Conservation (phyloP, 352 stramenopile species). For the Halophytophthora polymorphica region DNA sequence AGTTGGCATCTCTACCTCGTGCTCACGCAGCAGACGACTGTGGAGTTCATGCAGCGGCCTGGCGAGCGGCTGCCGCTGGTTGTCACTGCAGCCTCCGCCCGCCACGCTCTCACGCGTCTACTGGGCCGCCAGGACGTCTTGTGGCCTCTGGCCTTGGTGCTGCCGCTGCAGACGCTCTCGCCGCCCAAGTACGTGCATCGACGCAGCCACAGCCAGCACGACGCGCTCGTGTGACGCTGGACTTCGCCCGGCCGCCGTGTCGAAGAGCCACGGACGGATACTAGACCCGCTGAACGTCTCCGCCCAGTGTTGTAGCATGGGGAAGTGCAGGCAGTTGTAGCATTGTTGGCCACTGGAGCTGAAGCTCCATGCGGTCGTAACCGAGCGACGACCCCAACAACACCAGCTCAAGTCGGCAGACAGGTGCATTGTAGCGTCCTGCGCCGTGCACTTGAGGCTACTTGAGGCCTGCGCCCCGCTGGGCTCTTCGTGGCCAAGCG, state of each 20-base stretch:
- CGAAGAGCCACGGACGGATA: too few relatives aligned
- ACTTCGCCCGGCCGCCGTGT: neutral
- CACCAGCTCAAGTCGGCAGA: too few relatives aligned
- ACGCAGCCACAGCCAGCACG: neutral
- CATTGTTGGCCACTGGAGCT: too few relatives aligned
- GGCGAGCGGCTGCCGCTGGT: constrained; percentile 10
- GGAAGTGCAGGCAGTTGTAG: too few relatives aligned
- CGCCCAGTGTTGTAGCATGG: too few relatives aligned
- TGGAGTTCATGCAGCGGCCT: constrained; percentile 32
- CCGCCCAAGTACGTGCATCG: constrained; percentile 22
- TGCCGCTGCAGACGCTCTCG: constrained; percentile 11
- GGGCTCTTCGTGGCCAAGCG: too few relatives aligned
- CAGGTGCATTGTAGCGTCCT: too few relatives aligned
- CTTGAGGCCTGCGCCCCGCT: too few relatives aligned
- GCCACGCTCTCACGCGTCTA: constrained; percentile 18
- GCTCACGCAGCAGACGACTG: constrained; percentile 38
- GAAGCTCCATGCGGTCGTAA: too few relatives aligned
- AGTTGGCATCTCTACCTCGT: constrained; percentile 46
- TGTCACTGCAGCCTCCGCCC: constrained; percentile 12
- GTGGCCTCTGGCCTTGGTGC: constrained; percentile 27
- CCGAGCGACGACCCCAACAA: too few relatives aligned
- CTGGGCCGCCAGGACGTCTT: constrained; percentile 23
- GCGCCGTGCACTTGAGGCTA: too few relatives aligned
- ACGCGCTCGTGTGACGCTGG: neutral
- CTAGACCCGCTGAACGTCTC: too few relatives aligned